phyloP scores from a whole-genome alignment of 306 rosid genomes.

The Fragaria ananassa region DNA sequence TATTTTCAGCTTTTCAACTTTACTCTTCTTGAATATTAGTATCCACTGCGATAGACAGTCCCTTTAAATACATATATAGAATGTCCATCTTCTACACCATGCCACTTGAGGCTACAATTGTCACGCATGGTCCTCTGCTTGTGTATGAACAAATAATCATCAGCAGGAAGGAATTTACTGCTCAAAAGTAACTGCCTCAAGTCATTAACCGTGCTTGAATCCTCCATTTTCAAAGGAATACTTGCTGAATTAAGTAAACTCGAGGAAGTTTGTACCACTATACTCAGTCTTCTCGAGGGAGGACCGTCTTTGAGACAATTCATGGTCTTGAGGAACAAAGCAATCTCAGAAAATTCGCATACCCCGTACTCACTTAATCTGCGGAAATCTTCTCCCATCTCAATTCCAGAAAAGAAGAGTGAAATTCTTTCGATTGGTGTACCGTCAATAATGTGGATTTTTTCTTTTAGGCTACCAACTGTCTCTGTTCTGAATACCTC shows the following conservation, averaged over 20 bases:
- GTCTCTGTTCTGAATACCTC: conserved; percentile 72
- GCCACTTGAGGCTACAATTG: conserved; percentile 71
- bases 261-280: conserved; percentile 75
- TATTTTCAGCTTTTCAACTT: background rate
- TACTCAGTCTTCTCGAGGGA: conserved; percentile 38
- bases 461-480: conserved; percentile 66
- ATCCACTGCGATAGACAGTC: conserved; percentile 42
- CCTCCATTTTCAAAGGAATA: conserved; percentile 73
- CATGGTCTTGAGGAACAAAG: conserved; percentile 40
- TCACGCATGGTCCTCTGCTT: conserved; percentile 82
- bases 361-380: conserved; percentile 58
- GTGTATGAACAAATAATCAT: conserved; percentile 80
- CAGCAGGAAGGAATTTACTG: conserved; percentile 52
- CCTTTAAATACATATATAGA: conserved; percentile 70
- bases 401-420: conserved; percentile 50
- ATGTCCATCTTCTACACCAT: conserved; percentile 83
- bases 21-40: background rate
- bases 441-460: conserved; percentile 61
- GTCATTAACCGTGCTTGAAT: conserved; percentile 51
- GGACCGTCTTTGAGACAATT: conserved; percentile 41
- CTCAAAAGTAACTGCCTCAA: conserved; percentile 51
- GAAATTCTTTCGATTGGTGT: conserved; percentile 62
- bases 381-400: conserved; percentile 57
- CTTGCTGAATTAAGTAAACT: conserved; percentile 73
- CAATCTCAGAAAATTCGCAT: conserved; percentile 53